A percentile compares a stretch with the other conserved stretches of the same genome.
These are phyloP conservation scores for Prunus mira DNA, from an alignment of 306 rosid species.

Conservation along the genomic window DNA sequence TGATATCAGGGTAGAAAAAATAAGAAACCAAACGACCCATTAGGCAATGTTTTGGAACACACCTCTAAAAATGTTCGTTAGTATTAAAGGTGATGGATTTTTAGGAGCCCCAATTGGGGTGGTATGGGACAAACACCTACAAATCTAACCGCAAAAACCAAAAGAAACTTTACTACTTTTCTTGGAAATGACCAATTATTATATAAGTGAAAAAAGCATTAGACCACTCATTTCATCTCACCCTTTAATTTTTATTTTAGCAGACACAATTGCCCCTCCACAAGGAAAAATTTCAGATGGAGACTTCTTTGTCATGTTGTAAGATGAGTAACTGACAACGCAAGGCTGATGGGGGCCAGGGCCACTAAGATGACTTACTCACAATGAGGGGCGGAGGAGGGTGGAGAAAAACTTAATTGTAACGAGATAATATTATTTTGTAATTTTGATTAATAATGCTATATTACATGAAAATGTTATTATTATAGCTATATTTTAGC, in stretches of 20 bases:
- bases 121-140: slow-evolving; percentile 34
- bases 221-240: neutral
- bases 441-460: no score
- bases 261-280: slow-evolving; percentile 18
- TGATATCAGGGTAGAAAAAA: neutral
- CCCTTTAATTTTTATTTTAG: neutral
- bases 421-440: accelerated
- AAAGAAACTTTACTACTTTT: slow-evolving; percentile 36
- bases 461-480: accelerated
- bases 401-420: no score
- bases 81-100: slow-evolving; percentile 19
- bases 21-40: slow-evolving; percentile 14
- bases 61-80: slow-evolving; percentile 14
- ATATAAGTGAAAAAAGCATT: slow-evolving; percentile 3
- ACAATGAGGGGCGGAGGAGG: no score
- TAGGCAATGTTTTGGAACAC: slow-evolving; percentile 26
- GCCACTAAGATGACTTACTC: no score
- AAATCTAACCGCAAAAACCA: slow-evolving; percentile 42
- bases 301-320: no score
- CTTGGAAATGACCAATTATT: slow-evolving; percentile 33
- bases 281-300: neutral
- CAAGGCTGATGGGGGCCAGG: no score
- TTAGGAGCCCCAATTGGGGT: slow-evolving; percentile 22
- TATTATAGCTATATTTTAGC: no score
- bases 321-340: no score